Base-by-base conservation (phyloP, 2,329 filamentous ascomycete species). In the Calonectria hawksworthii region DNA sequence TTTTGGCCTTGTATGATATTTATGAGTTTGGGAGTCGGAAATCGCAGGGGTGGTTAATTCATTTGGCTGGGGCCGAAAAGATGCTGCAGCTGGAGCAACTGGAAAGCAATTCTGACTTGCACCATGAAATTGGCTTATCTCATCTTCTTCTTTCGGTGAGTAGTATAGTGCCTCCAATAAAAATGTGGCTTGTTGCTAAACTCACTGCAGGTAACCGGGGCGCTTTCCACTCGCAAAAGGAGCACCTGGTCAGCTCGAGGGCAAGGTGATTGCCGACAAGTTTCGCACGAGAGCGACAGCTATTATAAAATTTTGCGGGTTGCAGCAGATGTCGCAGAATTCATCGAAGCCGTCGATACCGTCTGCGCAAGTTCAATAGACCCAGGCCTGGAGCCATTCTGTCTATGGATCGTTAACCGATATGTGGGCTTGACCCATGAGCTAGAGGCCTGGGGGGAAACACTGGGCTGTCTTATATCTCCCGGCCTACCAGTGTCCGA, bases 111-210 rank as follows among this genome's bases (percentile, higher is more conserved):
- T 41, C 9, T 9, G 30, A 9, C 11, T 9, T 64, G 16, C 64
- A 70, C 23, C 32, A 32, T 8, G 68, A 52, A n/a, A 52, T 70
- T 30, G 10, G 18, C 11, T 32, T 44, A 52, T 70, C 32, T 14
- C 68, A 70, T 51, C 54, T n/a, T 23, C 32, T 70, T 2, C 63
- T 70, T 41, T 64, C 68, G 11, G 68, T 61, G 14, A 18, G 56
- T 13, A 26, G 14, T 16, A 21, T 3, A 16, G 16, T 3, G 3
- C 16, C 21, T 26, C 34, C 11, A 14, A 9, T 28, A 2, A 21
- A 63, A 10, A 63, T 26, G n/a, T 30, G 18, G 4, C 36, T 28
- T 18, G 30, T n/a, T 51, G 11, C 68, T 70, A 30, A 70, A 21
- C 2, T 8, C 3, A 8, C 9, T 16, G 6, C n/a, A 64, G 68